Evolutionary conservation across 192 early-diverging fungal genomes (phyloP).

Genomic region (Entomortierella lignicola): DNA sequence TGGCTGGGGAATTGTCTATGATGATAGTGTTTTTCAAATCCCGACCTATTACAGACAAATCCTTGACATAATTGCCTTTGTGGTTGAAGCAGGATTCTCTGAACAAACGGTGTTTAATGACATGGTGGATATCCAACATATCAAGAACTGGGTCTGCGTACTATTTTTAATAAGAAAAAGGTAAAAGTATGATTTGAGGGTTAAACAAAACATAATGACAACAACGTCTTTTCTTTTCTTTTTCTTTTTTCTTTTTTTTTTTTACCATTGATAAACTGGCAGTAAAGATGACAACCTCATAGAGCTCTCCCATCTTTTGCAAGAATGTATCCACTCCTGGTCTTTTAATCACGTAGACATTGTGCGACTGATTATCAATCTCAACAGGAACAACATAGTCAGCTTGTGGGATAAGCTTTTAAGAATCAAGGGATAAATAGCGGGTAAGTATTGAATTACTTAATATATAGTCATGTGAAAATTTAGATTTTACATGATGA

Average conservation of each 20-base stretch:
- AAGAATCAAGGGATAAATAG: too few species aligned
- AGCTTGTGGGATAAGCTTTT: conserved; percentile 68
- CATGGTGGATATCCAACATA: conserved; percentile 84
- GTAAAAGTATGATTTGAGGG: too few species aligned
- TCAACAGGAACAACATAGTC: conserved; percentile 95
- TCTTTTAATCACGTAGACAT: conserved; percentile 95
- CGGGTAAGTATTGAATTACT: too few species aligned
- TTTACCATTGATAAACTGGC: conserved; percentile 88
- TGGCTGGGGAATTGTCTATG: conserved; percentile 97
- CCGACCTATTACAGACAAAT: conserved; percentile 89
- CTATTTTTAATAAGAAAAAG: conserved; percentile 57
- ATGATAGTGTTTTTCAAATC: conserved; percentile 88
- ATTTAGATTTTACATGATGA: background rate
- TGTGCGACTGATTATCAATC: conserved; percentile 90
- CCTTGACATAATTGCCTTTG: conserved; percentile 98
- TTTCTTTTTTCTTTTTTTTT: background rate
- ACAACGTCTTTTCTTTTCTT: background rate
- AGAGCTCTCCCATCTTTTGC: conserved; percentile 85
- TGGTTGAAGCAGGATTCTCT: conserved; percentile 95
- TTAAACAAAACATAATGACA: background rate
- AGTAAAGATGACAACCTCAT: conserved; percentile 96
- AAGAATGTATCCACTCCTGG: conserved; percentile 97
- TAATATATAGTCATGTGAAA: too few species aligned
- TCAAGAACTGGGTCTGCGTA: conserved; percentile 99
- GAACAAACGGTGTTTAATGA: conserved; percentile 94